Evolutionary conservation across 2,329 filamentous ascomycete genomes (phyloP), one percentile per base, ranked within the genome.

Genomic region (Trichoderma simmonsii): DNA sequence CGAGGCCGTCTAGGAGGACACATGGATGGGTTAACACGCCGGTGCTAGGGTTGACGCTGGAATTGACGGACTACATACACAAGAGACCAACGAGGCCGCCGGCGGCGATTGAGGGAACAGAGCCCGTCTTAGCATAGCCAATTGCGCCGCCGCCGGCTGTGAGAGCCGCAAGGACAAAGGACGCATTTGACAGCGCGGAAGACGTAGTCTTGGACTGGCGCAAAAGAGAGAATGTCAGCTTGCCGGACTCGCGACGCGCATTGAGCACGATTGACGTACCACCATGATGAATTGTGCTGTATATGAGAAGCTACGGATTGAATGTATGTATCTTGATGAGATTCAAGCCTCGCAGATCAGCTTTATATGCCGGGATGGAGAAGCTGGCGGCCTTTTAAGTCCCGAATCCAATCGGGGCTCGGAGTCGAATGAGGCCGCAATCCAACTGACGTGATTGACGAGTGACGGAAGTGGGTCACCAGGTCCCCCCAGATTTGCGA

Each of bases 61-160:
- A 36, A 32, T 18, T 51, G 28, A 18, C 8, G 28, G n/a, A 32
- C 54, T n/a, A 82, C 85, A 60, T 83, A 89, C 87, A 90, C 21
- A 90, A 80, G 15, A 86, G 76, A 64, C 96, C 96, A 75, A 99
- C 94, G 39, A 91, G 91, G 76, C 93, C 86, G 67, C 96, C 96
- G 15, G 96, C 96, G 14, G 89, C 90, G 76, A 98, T 87, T 14
- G 94, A 97, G 48, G 95, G 95, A 64, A 97, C 81, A 28, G 95
- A 98, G 72, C 93, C 89, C 0, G 95, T 96, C 80, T 91, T 91
- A 59, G 91, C 86, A 83, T 94, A 99, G 79, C 96, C 96, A 79
- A 93, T 92, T 73, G 93, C 91, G 75, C 96, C 96, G 77, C 96
- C 96, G 71, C 92, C 87, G 66, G 95, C 94, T 72, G 95, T 98